phyloP scores from a whole-genome alignment of 2,329 filamentous ascomycete genomes.

The Metarhizium sp. region DNA sequence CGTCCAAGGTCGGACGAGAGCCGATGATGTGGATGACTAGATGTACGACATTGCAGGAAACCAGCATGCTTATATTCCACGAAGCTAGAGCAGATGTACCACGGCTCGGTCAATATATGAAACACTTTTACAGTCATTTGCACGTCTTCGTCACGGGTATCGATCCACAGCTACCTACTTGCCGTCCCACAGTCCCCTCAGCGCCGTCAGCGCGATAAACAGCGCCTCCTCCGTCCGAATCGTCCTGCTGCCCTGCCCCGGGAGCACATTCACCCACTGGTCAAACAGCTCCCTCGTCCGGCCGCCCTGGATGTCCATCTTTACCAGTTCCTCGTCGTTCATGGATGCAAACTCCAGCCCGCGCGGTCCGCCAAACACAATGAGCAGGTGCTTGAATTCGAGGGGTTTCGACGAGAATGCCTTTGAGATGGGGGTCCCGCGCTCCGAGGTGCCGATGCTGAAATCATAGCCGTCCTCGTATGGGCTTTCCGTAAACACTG shows the following conservation, averaged over 20 bases:
- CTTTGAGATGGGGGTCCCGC: conserved; percentile 45
- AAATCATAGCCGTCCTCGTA: conserved; percentile 74
- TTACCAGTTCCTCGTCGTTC: conserved; percentile 45
- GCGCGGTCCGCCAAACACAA: conserved; percentile 74
- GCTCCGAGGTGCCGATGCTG: conserved; percentile 76
- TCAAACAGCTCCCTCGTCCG: conserved; percentile 69
- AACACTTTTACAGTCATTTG: background rate
- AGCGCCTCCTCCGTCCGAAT: conserved; percentile 80
- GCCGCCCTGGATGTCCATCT: conserved; percentile 53
- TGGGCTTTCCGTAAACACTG: conserved; percentile 67
- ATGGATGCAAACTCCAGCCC: conserved; percentile 68
- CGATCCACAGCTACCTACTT: conserved; percentile 6
- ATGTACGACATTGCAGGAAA: too few relatives aligned
- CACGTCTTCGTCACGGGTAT: conserved; percentile 10
- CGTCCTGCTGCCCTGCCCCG: conserved; percentile 70
- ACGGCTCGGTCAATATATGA: too few relatives aligned
- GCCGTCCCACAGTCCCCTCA: conserved; percentile 49
- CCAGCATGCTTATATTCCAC: background rate
- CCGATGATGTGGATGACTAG: too few relatives aligned
- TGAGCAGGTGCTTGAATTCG: conserved; percentile 59
- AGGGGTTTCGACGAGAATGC: conserved; percentile 34
- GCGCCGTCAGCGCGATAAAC: conserved; percentile 62
- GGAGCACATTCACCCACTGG: conserved; percentile 73
- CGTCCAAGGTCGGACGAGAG: background rate
- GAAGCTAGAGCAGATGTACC: background rate